Evolutionary conservation across 768 basidiomycete species (phyloP).

Genomic region (Pleurotus salmoneostramineus): DNA sequence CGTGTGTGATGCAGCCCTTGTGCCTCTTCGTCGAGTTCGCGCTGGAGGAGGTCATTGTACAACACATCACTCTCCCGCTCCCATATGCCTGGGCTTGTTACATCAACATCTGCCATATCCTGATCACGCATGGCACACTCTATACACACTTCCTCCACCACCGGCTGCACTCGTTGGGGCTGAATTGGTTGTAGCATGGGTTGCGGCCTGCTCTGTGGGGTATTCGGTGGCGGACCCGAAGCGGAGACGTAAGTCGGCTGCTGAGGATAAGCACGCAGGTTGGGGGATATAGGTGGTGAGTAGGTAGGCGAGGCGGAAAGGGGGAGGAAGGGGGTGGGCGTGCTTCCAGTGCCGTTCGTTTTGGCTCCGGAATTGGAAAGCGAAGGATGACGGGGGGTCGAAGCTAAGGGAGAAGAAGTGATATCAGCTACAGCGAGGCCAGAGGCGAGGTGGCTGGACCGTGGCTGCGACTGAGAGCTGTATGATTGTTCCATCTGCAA

Average conservation of each 20-base stretch:
- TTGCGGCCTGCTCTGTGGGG: constrained; percentile 49
- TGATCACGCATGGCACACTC: constrained; percentile 99
- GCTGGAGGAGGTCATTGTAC: constrained; percentile 70
- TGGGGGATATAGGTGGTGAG: constrained; percentile 53
- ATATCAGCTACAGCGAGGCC: constrained; percentile 15
- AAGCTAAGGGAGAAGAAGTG: constrained; percentile 27
- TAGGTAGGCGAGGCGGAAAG: constrained; percentile 57
- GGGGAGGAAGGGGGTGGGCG: constrained; percentile 44
- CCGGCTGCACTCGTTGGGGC: constrained; percentile 33
- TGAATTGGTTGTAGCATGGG: constrained; percentile 39
- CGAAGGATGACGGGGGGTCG: constrained; percentile 43
- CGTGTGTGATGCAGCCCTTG: constrained; percentile 24
- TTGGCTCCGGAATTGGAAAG: constrained; percentile 32
- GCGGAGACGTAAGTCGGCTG: constrained; percentile 77
- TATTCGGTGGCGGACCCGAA: constrained; percentile 47
- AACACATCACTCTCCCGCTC: constrained; percentile 83
- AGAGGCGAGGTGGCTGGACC: constrained; percentile 15
- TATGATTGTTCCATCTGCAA: constrained; percentile 15
- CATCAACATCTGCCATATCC: constrained; percentile 96
- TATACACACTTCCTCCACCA: constrained; percentile 86
- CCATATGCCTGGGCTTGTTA: constrained; percentile 84
- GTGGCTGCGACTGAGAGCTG: constrained; percentile 21
- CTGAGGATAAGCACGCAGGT: constrained; percentile 63
- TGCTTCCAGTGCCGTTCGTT: constrained; percentile 25
- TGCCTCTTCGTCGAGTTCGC: constrained; percentile 68